phyloP scores from a whole-genome alignment of 2,329 filamentous ascomycete genomes.

The Neofusicoccum laricinum region DNA sequence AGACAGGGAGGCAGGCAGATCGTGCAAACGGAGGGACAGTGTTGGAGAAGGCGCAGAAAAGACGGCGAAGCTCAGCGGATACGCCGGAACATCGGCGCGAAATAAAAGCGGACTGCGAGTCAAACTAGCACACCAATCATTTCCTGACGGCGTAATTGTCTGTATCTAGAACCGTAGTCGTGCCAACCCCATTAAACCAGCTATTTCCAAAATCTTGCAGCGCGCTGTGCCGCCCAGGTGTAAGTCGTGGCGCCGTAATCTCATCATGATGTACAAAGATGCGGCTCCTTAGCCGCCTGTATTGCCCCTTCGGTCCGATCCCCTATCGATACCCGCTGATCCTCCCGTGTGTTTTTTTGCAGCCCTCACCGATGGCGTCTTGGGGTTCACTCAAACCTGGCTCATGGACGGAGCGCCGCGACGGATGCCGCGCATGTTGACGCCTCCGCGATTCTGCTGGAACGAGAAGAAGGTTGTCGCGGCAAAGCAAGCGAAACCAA shows the following conservation, averaged over 20 bases:
- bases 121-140: background rate
- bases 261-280: constrained; percentile 5
- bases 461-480: constrained; percentile 49
- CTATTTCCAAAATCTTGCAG: background rate
- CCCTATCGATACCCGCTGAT: background rate
- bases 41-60: constrained; percentile 10
- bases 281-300: background rate
- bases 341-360: background rate
- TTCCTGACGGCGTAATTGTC: background rate
- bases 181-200: background rate
- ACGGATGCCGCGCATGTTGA: constrained; percentile 44
- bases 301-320: constrained; percentile 11
- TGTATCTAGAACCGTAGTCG: background rate
- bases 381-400: constrained; percentile 46
- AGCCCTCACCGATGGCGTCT: background rate
- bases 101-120: constrained; percentile 3
- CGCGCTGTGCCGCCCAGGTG: background rate
- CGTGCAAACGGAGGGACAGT: background rate
- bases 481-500: constrained; percentile 64
- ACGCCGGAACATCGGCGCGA: constrained; percentile 10
- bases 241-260: background rate
- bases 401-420: constrained; percentile 51
- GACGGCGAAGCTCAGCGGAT: constrained; percentile 8
- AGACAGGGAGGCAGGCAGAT: background rate
- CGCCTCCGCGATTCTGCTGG: constrained; percentile 47